These are phyloP conservation scores for Penicillium diatomitis DNA, from an alignment of 495 filamentous ascomycete genomes.

Conservation along the genomic window DNA sequence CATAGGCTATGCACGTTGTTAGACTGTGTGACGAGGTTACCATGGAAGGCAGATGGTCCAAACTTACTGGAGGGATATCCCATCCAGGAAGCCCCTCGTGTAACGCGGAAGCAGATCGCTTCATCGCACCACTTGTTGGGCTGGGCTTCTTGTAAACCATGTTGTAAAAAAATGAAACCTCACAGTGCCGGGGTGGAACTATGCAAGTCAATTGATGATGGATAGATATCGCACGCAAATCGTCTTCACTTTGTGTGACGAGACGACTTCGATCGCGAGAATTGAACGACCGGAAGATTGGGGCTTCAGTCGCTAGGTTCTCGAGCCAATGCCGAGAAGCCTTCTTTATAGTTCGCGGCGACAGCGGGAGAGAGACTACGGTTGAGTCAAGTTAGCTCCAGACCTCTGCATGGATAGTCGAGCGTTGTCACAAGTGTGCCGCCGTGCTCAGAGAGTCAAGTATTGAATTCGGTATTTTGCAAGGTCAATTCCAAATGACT, in stretches of 20 bases:
- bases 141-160: constrained; percentile 31
- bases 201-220: not conserved
- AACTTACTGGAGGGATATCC: constrained; percentile 30
- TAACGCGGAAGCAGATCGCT: constrained; percentile 27
- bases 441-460: too few relatives aligned
- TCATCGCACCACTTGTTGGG: constrained; percentile 22
- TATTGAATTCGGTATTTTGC: too few relatives aligned
- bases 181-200: not conserved
- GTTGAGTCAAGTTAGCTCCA: too few relatives aligned
- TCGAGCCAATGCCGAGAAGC: not conserved
- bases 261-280: too few relatives aligned
- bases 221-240: not conserved
- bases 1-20: constrained; percentile 19
- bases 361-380: not conserved
- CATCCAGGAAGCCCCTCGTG: constrained; percentile 25
- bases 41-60: not conserved
- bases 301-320: not conserved
- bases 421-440: too few relatives aligned
- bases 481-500: too few relatives aligned
- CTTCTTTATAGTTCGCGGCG: constrained; percentile 8
- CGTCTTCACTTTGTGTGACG: too few relatives aligned
- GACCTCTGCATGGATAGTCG: too few relatives aligned
- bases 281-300: too few relatives aligned
- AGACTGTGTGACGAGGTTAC: not conserved
- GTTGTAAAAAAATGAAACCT: constrained; percentile 1